Evolutionary conservation across 129 eudicot species (phyloP).

Genomic region (Helianthus tuberosus): DNA sequence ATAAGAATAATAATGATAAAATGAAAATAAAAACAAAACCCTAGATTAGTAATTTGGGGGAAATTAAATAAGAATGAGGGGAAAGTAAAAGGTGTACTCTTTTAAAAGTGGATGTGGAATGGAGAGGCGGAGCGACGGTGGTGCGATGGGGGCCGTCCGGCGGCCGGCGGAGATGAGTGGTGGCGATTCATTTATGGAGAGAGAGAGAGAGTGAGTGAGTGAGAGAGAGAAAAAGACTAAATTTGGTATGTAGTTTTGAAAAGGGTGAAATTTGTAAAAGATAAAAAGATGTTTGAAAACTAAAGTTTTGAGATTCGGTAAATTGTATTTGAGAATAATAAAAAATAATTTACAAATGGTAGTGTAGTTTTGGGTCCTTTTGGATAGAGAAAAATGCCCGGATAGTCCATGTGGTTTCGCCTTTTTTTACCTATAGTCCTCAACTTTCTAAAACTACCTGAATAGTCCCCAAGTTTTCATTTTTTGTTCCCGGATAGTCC

Average conservation of each 20-base stretch:
- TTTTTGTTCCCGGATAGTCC: no score
- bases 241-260: constrained; percentile 7
- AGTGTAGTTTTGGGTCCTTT: no score
- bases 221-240: constrained; percentile 29
- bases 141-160: constrained; percentile 32
- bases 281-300: no score
- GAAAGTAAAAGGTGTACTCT: background rate
- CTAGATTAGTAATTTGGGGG: constrained; percentile 18
- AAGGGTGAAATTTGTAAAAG: background rate
- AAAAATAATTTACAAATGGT: no score
- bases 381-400: no score
- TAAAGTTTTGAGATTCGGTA: no score
- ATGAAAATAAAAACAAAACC: constrained; percentile 9
- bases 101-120: constrained; percentile 13
- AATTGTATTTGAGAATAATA: no score
- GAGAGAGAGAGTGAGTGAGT: constrained; percentile 30
- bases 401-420: no score
- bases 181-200: constrained; percentile 39
- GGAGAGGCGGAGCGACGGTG: constrained; percentile 21
- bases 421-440: no score
- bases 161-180: constrained; percentile 32
- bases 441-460: no score
- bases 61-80: background rate
- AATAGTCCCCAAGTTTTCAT: no score
- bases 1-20: background rate